Evolutionary conservation across 148 eudicot genomes (phyloP).

Genomic region (Persicaria tinctoria): DNA sequence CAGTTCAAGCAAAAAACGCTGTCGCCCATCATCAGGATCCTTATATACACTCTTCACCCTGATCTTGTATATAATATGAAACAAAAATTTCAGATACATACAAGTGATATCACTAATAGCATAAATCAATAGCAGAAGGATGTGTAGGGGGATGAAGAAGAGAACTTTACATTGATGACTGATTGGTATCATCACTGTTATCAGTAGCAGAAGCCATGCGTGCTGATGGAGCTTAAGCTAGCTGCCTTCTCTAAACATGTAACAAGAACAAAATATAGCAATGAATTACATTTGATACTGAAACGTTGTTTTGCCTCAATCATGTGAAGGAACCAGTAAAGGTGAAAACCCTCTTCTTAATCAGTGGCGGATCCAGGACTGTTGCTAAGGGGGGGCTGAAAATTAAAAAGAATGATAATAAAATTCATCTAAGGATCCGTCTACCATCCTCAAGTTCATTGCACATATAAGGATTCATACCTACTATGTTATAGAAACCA

Average conservation of each 20-base stretch:
- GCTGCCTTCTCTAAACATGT: background rate
- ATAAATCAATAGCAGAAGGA: background rate
- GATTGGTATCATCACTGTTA: conserved; percentile 1
- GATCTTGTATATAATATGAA: background rate
- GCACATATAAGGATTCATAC: too few relatives aligned
- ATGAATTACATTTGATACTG: background rate
- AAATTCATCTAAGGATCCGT: too few relatives aligned
- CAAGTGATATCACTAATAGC: background rate
- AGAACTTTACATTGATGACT: conserved; percentile 2
- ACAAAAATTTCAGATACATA: background rate
- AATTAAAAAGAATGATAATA: too few relatives aligned
- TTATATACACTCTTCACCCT: conserved; percentile 56
- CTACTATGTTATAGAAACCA: too few relatives aligned
- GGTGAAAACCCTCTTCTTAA: too few relatives aligned
- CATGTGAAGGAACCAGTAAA: too few relatives aligned
- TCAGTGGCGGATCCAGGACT: too few relatives aligned
- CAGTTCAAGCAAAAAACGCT: conserved; percentile 78
- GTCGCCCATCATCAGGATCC: conserved; percentile 91
- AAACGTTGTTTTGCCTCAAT: too few relatives aligned
- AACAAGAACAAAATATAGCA: background rate
- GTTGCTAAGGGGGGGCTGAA: too few relatives aligned
- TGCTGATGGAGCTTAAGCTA: background rate
- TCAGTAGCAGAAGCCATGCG: background rate
- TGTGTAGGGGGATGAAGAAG: background rate
- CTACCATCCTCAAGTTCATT: too few relatives aligned